Percentiles rank a stretch among this genome's conserved stretches.
These are phyloP conservation scores for Mycocentrospora acerina DNA, from an alignment of 2,329 filamentous ascomycete species.

Conservation along the genomic window DNA sequence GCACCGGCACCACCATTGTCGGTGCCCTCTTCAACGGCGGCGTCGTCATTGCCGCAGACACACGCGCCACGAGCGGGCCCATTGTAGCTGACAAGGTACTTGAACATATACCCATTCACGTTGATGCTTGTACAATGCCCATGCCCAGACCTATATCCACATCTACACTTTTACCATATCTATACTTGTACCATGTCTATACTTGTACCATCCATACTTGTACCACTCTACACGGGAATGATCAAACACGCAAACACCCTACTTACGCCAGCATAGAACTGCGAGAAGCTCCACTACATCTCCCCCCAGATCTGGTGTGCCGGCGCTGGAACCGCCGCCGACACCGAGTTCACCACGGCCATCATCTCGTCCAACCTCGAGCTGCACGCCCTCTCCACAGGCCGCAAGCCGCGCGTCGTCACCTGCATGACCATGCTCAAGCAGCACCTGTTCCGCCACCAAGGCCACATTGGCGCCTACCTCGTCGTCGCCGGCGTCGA, in stretches of 20 bases:
- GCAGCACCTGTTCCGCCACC: slow-evolving; percentile 98
- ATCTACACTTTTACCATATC: too few species aligned
- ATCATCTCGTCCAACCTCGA: slow-evolving; percentile 99
- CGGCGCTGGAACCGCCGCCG: slow-evolving; percentile 93
- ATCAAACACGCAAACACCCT: neutral
- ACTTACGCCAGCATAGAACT: slow-evolving; percentile 65
- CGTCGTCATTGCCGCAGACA: slow-evolving; percentile 98
- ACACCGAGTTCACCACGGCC: slow-evolving; percentile 98
- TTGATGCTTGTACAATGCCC: too few species aligned
- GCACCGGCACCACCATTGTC: slow-evolving; percentile 98
- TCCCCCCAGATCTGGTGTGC: slow-evolving; percentile 99
- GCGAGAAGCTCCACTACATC: slow-evolving; percentile 99
- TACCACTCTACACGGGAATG: too few species aligned
- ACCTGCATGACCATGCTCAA: slow-evolving; percentile 99
- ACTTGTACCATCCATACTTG: too few species aligned
- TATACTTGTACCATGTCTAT: too few species aligned
- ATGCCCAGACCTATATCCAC: too few species aligned
- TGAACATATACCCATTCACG: too few species aligned
- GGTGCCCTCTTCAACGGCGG: slow-evolving; percentile 96
- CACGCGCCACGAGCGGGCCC: slow-evolving; percentile 91
- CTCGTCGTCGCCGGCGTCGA: slow-evolving; percentile 96
- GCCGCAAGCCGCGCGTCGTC: slow-evolving; percentile 93
- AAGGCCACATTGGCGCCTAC: slow-evolving; percentile 97
- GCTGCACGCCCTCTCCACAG: slow-evolving; percentile 92
- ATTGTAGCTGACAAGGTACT: slow-evolving; percentile 97